These are phyloP conservation scores for Tylopilus felleus DNA, from an alignment of 768 basidiomycete genomes.

Conservation along the genomic window DNA sequence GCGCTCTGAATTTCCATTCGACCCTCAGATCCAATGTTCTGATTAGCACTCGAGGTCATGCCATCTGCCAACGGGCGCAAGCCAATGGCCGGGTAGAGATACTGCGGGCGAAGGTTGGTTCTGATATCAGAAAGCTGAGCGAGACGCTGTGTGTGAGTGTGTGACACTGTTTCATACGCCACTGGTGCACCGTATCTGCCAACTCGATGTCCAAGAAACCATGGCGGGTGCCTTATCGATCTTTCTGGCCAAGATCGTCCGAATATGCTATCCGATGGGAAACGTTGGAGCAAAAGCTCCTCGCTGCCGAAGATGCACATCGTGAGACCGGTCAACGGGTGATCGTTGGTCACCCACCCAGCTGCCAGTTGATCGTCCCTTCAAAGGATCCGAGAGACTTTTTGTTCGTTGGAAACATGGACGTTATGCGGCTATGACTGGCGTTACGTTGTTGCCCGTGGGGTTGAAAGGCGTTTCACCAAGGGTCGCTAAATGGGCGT, in stretches of 20 bases:
- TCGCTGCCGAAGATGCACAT: not conserved
- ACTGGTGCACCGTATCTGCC: not conserved
- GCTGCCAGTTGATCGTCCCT: not conserved
- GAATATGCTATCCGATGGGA: not conserved
- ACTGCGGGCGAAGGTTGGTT: not conserved
- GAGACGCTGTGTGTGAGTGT: not conserved
- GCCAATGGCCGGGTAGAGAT: not conserved
- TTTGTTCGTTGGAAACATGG: not conserved
- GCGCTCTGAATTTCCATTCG: not conserved
- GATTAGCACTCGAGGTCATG: too few species aligned
- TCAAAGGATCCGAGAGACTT: slow-evolving; percentile 2
- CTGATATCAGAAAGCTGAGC: too few species aligned
- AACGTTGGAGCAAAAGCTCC: not conserved
- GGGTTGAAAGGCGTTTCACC: not conserved
- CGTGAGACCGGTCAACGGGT: not conserved
- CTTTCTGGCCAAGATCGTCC: too few species aligned
- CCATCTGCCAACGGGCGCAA: not conserved
- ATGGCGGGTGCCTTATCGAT: not conserved
- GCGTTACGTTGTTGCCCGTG: not conserved
- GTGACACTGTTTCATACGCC: not conserved
- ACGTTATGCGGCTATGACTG: not conserved
- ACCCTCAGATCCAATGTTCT: not conserved
- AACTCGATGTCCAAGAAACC: not conserved
- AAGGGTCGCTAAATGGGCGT: not conserved
- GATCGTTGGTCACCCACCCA: too few species aligned